Conservation (phyloP, 2,329 filamentous ascomycete genomes). For the Pezicula carpinea region DNA sequence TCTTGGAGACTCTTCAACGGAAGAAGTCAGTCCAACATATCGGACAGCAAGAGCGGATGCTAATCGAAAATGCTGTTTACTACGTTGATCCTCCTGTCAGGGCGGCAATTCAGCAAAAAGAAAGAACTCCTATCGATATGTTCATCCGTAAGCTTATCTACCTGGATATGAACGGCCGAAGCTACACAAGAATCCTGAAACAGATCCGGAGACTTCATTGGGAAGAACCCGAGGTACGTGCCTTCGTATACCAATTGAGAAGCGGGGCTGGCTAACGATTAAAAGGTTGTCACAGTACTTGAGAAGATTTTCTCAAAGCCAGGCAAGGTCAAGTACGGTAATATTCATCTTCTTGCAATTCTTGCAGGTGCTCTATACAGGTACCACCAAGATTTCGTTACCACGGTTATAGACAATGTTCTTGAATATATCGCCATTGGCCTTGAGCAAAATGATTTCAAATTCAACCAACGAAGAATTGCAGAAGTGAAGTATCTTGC, state of each 20-base stretch:
- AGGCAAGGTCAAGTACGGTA: conserved; percentile 95
- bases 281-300: conserved; percentile 29
- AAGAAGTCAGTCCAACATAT: conserved; percentile 96
- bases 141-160: conserved; percentile 94
- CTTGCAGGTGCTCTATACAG: conserved; percentile 83
- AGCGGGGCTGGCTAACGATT: conserved; percentile 7
- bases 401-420: conserved; percentile 86
- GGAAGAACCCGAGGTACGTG: conserved; percentile 80
- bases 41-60: conserved; percentile 93
- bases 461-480: conserved; percentile 90
- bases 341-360: conserved; percentile 88
- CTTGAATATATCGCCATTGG: conserved; percentile 85
- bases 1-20: conserved; percentile 88
- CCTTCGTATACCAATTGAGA: not conserved
- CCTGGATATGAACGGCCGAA: conserved; percentile 87
- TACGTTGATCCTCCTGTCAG: conserved; percentile 95
- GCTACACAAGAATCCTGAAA: conserved; percentile 89
- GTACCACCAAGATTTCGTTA: conserved; percentile 87
- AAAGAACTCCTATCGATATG: conserved; percentile 86
- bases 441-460: conserved; percentile 94
- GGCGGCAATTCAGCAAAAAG: conserved; percentile 93
- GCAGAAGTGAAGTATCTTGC: conserved; percentile 95
- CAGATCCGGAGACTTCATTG: conserved; percentile 94
- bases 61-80: conserved; percentile 96
- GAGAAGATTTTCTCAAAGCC: conserved; percentile 95